phyloP scores from a whole-genome alignment of 805 yeast species.

The Clavispora santaluciae region DNA sequence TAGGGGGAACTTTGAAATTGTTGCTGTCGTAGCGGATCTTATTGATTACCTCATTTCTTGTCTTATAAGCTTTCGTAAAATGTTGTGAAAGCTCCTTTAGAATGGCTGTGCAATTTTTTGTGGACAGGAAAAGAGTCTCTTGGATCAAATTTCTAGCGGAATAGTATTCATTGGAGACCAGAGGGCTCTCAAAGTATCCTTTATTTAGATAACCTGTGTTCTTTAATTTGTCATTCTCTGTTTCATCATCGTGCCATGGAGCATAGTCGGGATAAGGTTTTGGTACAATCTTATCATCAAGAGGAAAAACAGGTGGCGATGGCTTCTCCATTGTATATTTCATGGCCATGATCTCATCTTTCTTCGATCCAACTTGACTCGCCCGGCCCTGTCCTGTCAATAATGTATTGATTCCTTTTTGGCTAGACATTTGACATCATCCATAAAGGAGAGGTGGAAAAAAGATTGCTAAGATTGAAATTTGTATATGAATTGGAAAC shows the following conservation, averaged over 20 bases:
- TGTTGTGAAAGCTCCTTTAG: constrained; percentile 35
- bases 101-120: constrained; percentile 31
- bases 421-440: constrained; percentile 6
- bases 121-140: constrained; percentile 35
- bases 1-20: constrained; percentile 71
- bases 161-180: constrained; percentile 61
- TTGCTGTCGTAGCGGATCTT: constrained; percentile 31
- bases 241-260: constrained; percentile 49
- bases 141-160: constrained; percentile 62
- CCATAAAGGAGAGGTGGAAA: neutral
- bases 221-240: constrained; percentile 43
- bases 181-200: constrained; percentile 65
- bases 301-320: constrained; percentile 27
- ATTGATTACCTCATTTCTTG: constrained; percentile 37
- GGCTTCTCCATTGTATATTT: constrained; percentile 36
- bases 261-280: constrained; percentile 60
- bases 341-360: constrained; percentile 32
- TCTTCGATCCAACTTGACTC: constrained; percentile 17
- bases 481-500: neutral
- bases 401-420: constrained; percentile 12
- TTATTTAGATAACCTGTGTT: constrained; percentile 51
- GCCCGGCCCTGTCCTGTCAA: constrained; percentile 12
- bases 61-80: constrained; percentile 32
- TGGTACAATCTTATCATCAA: constrained; percentile 19
- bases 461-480: neutral